These are phyloP conservation scores for Saccharomycopsis sp. DNA, from an alignment of 805 yeast genomes.

Conservation along the genomic window DNA sequence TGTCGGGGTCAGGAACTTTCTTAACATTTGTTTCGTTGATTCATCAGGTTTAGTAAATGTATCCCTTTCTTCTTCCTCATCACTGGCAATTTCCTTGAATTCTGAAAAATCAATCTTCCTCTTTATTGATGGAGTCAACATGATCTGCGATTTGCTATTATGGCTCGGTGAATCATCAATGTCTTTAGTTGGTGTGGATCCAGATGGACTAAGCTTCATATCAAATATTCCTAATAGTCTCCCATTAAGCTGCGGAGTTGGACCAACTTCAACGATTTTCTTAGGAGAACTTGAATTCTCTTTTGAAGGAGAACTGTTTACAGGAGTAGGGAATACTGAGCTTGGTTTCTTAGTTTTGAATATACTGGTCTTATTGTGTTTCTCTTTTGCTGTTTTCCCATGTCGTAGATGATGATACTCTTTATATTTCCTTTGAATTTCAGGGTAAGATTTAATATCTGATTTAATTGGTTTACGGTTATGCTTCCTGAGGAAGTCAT, in stretches of 20 bases:
- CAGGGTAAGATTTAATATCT: slow-evolving; percentile 17
- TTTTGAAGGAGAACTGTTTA: slow-evolving; percentile 9
- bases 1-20: slow-evolving; percentile 12
- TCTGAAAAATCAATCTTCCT: slow-evolving; percentile 9
- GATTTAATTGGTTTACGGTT: slow-evolving; percentile 17
- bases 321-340: slow-evolving; percentile 8
- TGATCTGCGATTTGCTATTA: not conserved
- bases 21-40: not conserved
- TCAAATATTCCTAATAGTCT: slow-evolving; percentile 20
- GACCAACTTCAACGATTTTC: slow-evolving; percentile 10
- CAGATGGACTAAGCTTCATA: not conserved
- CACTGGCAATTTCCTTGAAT: slow-evolving; percentile 6
- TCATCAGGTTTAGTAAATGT: not conserved
- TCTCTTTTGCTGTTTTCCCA: not conserved
- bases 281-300: not conserved
- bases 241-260: slow-evolving; percentile 21
- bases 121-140: slow-evolving; percentile 11
- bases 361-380: not conserved
- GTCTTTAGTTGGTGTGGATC: slow-evolving; percentile 16
- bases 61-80: slow-evolving; percentile 3
- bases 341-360: not conserved
- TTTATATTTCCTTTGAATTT: slow-evolving; percentile 17
- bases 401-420: slow-evolving; percentile 7
- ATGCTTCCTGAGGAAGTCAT: slow-evolving; percentile 7
- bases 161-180: slow-evolving; percentile 13